Evolutionary conservation across 768 basidiomycete species (phyloP), one percentile per base, ranked within the genome.

Genomic region (Lentinula aciculospora): DNA sequence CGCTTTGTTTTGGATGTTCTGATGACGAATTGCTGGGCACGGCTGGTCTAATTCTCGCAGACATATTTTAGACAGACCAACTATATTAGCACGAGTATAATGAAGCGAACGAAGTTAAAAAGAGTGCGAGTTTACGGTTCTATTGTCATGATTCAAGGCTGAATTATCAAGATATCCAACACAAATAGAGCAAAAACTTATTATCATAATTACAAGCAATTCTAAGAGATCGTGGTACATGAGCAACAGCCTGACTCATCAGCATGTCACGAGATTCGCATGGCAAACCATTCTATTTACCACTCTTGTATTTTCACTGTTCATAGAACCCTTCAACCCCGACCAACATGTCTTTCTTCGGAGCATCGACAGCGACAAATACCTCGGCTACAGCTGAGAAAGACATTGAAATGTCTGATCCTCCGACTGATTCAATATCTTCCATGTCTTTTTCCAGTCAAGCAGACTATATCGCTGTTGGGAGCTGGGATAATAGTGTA

Each of bases 401-500:
- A 70, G 92, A 94, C 68, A 75, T 92, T 57, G 92, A 94, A 64
- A 82, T 96, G 48, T 68, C 77, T 5, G 87, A 94, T 58, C 88
- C 91, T 0, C 93, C 93, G 3, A 68, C 82, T 8, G 96, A 98
- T 68, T 92, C 92, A 12, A 90, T 96, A 60, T 95, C 93, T 2
- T 82, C 85, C 2, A 71, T 98, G 51, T 73, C 88, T 1, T 98
- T 95, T 74, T 94, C 91, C 0, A 82, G 88, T 5, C 86, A 83
- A 17, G 89, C 89, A 8, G 92, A 96, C 67, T 90, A 92, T 67
- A 80, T 98, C 25, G 94, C 95, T 8, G 94, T 95, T 12, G 94
- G 85, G 56, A 89, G 88, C 63, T 98, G 96, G 96, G 90, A 92
- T 67, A 94, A 93, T 68, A 91, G 91, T 71, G 94, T 94, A 63